These are phyloP conservation scores for Incumbomyces lentus DNA, from an alignment of 2,329 filamentous ascomycete genomes.

Conservation along the genomic window DNA sequence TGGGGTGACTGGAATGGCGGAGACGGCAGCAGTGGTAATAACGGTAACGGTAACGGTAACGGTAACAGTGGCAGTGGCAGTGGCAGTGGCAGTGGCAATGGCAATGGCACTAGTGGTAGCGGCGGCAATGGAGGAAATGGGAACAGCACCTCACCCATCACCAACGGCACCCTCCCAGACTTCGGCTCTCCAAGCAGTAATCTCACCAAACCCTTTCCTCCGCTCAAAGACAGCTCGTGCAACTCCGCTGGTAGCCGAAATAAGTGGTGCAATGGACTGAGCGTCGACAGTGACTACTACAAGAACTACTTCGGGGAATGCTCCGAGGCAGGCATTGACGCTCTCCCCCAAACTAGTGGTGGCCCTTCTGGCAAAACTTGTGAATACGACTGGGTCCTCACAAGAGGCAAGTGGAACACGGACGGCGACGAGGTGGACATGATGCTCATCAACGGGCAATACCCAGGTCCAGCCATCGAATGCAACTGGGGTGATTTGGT, in stretches of 20 bases:
- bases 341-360: neutral
- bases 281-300: conserved; percentile 13
- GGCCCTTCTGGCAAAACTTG: conserved; percentile 11
- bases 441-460: conserved; percentile 48
- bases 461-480: conserved; percentile 56
- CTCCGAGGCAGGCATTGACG: neutral
- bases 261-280: conserved; percentile 14
- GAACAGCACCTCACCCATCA: neutral
- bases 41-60: conserved; percentile 8
- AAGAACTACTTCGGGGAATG: conserved; percentile 7
- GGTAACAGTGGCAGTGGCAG: conserved; percentile 11
- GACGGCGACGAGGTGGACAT: conserved; percentile 36
- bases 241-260: conserved; percentile 14
- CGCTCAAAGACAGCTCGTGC: conserved; percentile 8
- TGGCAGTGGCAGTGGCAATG: neutral
- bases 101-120: neutral
- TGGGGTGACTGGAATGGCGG: neutral
- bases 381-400: conserved; percentile 19
- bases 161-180: conserved; percentile 4
- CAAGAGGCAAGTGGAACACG: conserved; percentile 30
- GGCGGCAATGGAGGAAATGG: neutral
- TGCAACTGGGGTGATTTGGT: conserved; percentile 53
- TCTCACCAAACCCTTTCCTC: conserved; percentile 5
- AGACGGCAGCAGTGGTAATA: neutral
- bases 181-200: neutral